Evolutionary conservation across 176 grass and related monocot species (phyloP).

Genomic region (Ampelocalamus luodianensis): DNA sequence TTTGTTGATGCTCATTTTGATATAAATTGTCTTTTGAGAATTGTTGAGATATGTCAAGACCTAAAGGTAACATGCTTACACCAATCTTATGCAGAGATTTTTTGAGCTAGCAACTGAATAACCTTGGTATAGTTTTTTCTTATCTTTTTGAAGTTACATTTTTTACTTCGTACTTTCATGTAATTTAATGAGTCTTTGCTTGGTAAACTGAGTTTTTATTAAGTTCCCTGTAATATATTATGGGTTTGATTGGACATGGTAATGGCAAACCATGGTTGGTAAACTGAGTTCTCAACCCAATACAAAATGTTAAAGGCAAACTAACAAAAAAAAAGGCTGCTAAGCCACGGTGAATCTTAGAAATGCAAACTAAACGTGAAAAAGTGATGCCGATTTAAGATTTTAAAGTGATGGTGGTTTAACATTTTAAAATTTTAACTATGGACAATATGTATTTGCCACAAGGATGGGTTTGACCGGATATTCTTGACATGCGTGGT

Average conservation of each 20-base stretch:
- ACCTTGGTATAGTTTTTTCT: neutral
- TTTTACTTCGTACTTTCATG: neutral
- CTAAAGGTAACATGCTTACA: constrained; percentile 64
- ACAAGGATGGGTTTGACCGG: constrained; percentile 13
- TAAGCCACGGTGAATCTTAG: neutral
- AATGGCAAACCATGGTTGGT: constrained; percentile 8
- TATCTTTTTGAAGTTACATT: constrained; percentile 23
- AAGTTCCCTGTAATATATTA: neutral
- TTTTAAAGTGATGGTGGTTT: neutral
- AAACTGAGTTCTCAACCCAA: constrained; percentile 16
- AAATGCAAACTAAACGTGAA: constrained; percentile 9
- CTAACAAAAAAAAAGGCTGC: neutral
- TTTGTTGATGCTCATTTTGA: constrained; percentile 79
- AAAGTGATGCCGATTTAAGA: neutral
- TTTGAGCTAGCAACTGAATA: constrained; percentile 21
- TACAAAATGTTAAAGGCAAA: neutral
- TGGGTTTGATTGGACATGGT: constrained; percentile 23
- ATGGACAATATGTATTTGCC: neutral
- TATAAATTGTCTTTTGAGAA: constrained; percentile 67
- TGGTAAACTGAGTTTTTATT: constrained; percentile 8
- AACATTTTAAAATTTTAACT: constrained; percentile 24
- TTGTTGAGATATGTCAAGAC: constrained; percentile 77
- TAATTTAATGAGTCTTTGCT: constrained; percentile 1
- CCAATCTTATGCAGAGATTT: constrained; percentile 14
- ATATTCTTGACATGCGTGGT: neutral